Conservation (phyloP, 495 filamentous ascomycete genomes). For the Penicillium goetzii region DNA sequence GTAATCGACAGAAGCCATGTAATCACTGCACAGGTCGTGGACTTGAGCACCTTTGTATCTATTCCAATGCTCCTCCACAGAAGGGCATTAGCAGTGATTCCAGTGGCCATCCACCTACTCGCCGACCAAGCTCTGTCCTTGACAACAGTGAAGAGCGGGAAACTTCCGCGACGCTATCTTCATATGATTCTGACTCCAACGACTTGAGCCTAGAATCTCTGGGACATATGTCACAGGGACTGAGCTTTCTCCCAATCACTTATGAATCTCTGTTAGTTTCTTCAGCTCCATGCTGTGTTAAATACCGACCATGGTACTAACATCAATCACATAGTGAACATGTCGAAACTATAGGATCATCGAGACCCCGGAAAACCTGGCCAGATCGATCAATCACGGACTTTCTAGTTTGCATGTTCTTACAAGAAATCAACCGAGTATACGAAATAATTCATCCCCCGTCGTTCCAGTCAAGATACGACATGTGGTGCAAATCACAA, state of each 20-base stretch:
- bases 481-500: constrained; percentile 21
- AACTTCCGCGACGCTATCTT: constrained; percentile 18
- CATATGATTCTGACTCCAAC: constrained; percentile 23
- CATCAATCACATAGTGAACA: not conserved
- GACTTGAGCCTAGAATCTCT: constrained; percentile 5
- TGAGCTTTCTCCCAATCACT: not conserved
- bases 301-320: not conserved
- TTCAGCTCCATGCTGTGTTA: not conserved
- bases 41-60: constrained; percentile 25
- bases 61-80: constrained; percentile 8
- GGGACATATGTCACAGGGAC: constrained; percentile 9
- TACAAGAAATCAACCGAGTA: constrained; percentile 23
- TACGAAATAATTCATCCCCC: constrained; percentile 20
- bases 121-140: constrained; percentile 8
- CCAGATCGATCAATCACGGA: constrained; percentile 20
- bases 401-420: constrained; percentile 26
- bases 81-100: constrained; percentile 10
- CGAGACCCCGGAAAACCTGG: constrained; percentile 15
- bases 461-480: constrained; percentile 23
- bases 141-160: constrained; percentile 13
- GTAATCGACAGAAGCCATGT: constrained; percentile 27
- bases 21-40: constrained; percentile 27
- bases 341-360: not conserved
- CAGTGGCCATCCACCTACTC: not conserved
- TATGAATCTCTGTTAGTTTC: constrained; percentile 13